Base-by-base conservation (phyloP, 495 filamentous ascomycete genomes). In the Parathielavia appendiculata region DNA sequence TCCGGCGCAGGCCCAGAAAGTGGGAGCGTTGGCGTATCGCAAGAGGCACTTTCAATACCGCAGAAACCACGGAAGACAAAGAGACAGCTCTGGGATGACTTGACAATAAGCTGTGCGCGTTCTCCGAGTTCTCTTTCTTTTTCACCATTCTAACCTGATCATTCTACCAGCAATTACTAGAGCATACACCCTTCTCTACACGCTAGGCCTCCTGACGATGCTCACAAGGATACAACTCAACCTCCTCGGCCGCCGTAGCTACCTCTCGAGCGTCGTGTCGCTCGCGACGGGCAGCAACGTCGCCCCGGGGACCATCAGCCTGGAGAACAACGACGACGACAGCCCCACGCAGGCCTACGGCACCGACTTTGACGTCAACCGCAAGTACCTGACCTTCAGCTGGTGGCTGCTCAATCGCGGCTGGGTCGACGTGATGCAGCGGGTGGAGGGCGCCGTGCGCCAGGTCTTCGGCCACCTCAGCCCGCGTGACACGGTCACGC, bases 381-480 rank as follows among this genome's bases (percentile, higher is more conserved):
- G 90, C 58, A 86, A 87, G 62, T 99, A 97, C 68, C 81, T 99
- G 38, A 91, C 90, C 51, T 96, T 97, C 71, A 92, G 88, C 67
- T 99, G 95, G 95, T 97, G 93, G 93, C 76, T 99, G 22, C 79
- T 99, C 43, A 90, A 97, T 73, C 83, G 85, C 39, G 93, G 93
- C 56, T 96, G 90, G 86, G 85, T 84, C 58, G 79, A 86, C 46
- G 74, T 97, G 55, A 86, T 88, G 83, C 76, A 82, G 55, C 86
- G 85, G 55, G 90, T 99, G 40, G 85, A 88, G 63, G 69, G 71
- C 2, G 88, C 90, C 1, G 93, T 97, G 20, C 86, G 85, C 61
- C 86, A 95, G 54, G 86, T 90, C 26, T 97, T 96, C 69, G 89
- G 90, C 1, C 75, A 85, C 51, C 74, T 95, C 39, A 91, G 88